Conservation (phyloP, 768 basidiomycete species). For the Amanita muscaria region DNA sequence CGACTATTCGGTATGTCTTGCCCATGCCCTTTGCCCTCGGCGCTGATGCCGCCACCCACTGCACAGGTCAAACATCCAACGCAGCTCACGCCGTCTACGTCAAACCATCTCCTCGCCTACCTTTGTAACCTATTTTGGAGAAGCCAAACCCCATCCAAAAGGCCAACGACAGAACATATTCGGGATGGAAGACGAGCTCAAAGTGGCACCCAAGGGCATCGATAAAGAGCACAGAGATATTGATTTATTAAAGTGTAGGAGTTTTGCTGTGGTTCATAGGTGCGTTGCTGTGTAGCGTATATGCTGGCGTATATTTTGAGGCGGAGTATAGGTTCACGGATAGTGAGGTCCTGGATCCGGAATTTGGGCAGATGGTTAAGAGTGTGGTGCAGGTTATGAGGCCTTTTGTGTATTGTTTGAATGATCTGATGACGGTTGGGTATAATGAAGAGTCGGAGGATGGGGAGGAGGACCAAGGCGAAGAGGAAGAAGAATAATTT, state of each 20-base stretch:
- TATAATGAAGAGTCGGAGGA: slow-evolving; percentile 27
- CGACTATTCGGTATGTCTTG: slow-evolving; percentile 51
- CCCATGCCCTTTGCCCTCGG: too few species aligned
- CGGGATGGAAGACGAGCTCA: slow-evolving; percentile 80
- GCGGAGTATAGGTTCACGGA: slow-evolving; percentile 65
- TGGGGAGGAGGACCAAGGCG: slow-evolving; percentile 33
- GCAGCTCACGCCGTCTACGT: slow-evolving; percentile 53
- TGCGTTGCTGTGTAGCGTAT: too few species aligned
- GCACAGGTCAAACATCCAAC: slow-evolving; percentile 59
- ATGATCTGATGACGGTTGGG: slow-evolving; percentile 60
- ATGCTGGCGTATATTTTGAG: slow-evolving; percentile 33
- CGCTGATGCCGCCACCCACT: too few species aligned
- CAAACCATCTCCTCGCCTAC: slow-evolving; percentile 53
- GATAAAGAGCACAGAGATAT: slow-evolving; percentile 88
- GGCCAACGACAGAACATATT: slow-evolving; percentile 72
- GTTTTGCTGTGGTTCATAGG: slow-evolving; percentile 55
- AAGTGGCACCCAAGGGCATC: slow-evolving; percentile 86
- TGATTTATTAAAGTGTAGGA: slow-evolving; percentile 80
- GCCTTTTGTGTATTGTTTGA: slow-evolving; percentile 77
- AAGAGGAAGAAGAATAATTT: neutral
- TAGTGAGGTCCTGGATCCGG: slow-evolving; percentile 54
- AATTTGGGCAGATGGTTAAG: slow-evolving; percentile 58
- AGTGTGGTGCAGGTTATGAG: slow-evolving; percentile 44
- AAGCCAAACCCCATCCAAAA: slow-evolving; percentile 50
- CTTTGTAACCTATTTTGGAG: slow-evolving; percentile 75